Conservation (phyloP, 306 rosid species). For the Rosa lucieae region DNA sequence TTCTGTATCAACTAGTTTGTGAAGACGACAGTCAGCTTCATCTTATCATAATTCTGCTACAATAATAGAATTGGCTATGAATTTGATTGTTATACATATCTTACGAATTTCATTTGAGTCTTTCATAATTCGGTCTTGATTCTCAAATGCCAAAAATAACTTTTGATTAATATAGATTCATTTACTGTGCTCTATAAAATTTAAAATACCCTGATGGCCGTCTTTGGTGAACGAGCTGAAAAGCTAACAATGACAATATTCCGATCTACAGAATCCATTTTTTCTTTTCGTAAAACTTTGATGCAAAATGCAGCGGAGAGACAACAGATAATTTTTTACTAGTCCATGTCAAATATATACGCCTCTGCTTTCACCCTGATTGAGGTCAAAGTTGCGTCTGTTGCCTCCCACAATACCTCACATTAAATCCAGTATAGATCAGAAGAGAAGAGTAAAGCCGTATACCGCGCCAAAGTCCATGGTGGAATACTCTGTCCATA, state of each 20-base stretch:
- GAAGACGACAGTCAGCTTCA: too few relatives aligned
- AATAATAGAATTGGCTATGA: too few relatives aligned
- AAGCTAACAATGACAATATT: neutral
- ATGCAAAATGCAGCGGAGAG: neutral
- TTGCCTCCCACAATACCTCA: neutral
- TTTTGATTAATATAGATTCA: too few relatives aligned
- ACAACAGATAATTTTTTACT: neutral
- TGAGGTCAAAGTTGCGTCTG: neutral
- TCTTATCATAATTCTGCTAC: too few relatives aligned
- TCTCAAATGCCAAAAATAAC: neutral
- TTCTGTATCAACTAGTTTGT: too few relatives aligned
- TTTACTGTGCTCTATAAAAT: too few relatives aligned
- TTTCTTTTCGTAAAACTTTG: neutral
- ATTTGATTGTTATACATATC: too few relatives aligned
- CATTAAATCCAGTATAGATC: neutral
- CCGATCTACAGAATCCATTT: neutral
- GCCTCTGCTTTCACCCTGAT: neutral
- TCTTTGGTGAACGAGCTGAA: neutral
- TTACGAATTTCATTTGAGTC: neutral
- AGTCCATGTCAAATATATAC: neutral
- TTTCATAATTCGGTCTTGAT: neutral
- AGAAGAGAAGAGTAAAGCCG: neutral
- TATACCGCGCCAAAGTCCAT: neutral
- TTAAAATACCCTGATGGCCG: neutral
- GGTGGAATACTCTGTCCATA: neutral